These are phyloP conservation scores for Fusarium brachygibbosum DNA, from an alignment of 2,329 filamentous ascomycete species.

Conservation along the genomic window DNA sequence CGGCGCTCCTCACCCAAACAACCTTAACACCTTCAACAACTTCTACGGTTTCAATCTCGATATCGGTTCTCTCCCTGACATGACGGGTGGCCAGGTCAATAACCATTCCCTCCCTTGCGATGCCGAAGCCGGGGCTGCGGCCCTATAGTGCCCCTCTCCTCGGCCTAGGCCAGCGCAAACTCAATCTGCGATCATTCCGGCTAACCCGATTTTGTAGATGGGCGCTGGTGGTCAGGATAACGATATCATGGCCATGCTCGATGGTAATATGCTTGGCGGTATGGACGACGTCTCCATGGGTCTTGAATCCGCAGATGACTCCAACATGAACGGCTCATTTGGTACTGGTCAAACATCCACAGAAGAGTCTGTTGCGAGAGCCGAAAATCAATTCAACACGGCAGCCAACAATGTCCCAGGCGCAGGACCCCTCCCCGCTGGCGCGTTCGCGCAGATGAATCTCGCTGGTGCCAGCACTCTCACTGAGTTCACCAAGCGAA, in stretches of 20 bases:
- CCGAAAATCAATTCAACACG: constrained; percentile 55
- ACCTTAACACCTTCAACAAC: constrained; percentile 53
- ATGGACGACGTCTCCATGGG: constrained; percentile 60
- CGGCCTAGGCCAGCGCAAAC: constrained; percentile 35
- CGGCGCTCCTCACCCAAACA: constrained; percentile 37
- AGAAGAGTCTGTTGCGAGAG: constrained; percentile 50
- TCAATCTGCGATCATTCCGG: constrained; percentile 28
- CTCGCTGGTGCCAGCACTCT: constrained; percentile 59
- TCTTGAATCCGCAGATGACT: constrained; percentile 56
- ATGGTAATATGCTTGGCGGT: constrained; percentile 57
- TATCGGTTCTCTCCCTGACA: constrained; percentile 48
- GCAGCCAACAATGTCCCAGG: constrained; percentile 57
- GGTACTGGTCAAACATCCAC: constrained; percentile 44
- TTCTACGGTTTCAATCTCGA: constrained; percentile 55
- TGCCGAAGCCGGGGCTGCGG: constrained; percentile 35
- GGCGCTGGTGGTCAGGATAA: constrained; percentile 50
- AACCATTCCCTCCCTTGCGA: constrained; percentile 28
- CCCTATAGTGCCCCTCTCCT: constrained; percentile 25
- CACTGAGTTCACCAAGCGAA: constrained; percentile 71
- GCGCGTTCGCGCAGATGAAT: constrained; percentile 54
- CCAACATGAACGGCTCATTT: constrained; percentile 43
- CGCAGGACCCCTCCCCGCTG: constrained; percentile 59
- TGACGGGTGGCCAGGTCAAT: constrained; percentile 47
- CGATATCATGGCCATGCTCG: constrained; percentile 61
- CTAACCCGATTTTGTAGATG: constrained; percentile 46